Conservation (phyloP, 2,329 filamentous ascomycete species). For the Nannizziopsis arthrosporioides region DNA sequence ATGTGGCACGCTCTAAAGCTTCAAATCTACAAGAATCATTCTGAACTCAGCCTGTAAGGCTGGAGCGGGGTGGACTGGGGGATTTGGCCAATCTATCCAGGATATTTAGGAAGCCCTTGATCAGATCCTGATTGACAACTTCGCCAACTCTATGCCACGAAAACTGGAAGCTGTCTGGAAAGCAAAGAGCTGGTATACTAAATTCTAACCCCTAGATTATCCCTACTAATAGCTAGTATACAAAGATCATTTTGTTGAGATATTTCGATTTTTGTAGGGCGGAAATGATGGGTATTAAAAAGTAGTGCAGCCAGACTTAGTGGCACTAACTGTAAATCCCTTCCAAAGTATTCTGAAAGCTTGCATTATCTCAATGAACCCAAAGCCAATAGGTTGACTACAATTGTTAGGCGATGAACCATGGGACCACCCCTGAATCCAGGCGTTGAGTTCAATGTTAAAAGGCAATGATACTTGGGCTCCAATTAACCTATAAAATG, state of each 20-base stretch:
- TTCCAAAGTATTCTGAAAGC: too few species aligned
- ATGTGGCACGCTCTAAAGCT: slow-evolving; percentile 15
- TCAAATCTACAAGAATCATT: slow-evolving; percentile 2
- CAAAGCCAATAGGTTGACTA: too few species aligned
- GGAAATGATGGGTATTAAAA: too few species aligned
- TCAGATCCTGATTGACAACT: slow-evolving; percentile 1
- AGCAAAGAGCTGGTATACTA: slow-evolving; percentile 8
- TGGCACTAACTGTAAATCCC: too few species aligned
- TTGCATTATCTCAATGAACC: too few species aligned
- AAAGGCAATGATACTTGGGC: not conserved
- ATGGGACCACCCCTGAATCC: too few species aligned
- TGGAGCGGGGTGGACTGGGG: not conserved
- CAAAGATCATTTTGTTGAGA: too few species aligned
- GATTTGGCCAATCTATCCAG: not conserved
- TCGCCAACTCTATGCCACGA: slow-evolving; percentile 2
- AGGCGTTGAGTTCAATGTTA: not conserved
- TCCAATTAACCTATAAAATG: not conserved
- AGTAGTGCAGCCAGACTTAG: too few species aligned
- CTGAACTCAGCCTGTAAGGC: not conserved
- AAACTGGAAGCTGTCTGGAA: slow-evolving; percentile 1
- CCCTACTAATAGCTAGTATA: not conserved
- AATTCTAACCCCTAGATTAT: slow-evolving; percentile 1
- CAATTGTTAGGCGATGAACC: too few species aligned
- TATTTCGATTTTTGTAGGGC: too few species aligned
- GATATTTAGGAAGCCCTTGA: slow-evolving; percentile 7